These are phyloP conservation scores for Rubus parviflorus DNA, from an alignment of 306 rosid species.

Conservation along the genomic window DNA sequence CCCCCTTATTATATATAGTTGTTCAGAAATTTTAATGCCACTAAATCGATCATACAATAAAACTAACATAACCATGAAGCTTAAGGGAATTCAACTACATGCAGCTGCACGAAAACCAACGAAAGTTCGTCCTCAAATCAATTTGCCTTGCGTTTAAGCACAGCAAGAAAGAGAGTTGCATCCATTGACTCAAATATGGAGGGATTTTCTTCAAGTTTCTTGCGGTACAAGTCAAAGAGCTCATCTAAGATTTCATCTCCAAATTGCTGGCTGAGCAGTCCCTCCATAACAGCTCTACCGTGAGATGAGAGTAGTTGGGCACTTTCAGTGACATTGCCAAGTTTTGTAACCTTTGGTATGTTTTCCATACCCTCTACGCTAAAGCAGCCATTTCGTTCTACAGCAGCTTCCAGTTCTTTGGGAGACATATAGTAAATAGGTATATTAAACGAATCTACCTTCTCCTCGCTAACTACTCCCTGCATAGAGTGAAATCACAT, in stretches of 20 bases:
- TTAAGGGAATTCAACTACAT: background rate
- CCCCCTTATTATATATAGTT: too few species aligned
- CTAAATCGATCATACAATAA: too few species aligned
- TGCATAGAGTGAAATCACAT: background rate
- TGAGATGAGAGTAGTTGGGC: background rate
- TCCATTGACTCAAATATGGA: background rate
- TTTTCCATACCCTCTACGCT: background rate
- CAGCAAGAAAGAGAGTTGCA: background rate
- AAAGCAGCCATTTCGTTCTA: constrained; percentile 4
- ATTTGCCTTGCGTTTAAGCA: constrained; percentile 17
- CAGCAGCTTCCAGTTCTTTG: background rate
- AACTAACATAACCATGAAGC: background rate
- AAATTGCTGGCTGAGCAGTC: constrained; percentile 2
- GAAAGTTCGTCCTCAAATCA: background rate
- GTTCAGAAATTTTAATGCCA: too few species aligned
- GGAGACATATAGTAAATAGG: background rate
- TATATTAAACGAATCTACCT: background rate
- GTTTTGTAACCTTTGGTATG: background rate
- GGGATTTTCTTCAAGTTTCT: background rate
- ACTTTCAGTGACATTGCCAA: background rate
- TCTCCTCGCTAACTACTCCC: background rate
- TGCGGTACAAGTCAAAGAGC: background rate
- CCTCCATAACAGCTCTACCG: constrained; percentile 4
- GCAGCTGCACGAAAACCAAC: background rate
- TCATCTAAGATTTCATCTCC: constrained; percentile 8